These are phyloP conservation scores for Coniochaeta ligniaria DNA, from an alignment of 2,329 filamentous ascomycete species.

Conservation along the genomic window DNA sequence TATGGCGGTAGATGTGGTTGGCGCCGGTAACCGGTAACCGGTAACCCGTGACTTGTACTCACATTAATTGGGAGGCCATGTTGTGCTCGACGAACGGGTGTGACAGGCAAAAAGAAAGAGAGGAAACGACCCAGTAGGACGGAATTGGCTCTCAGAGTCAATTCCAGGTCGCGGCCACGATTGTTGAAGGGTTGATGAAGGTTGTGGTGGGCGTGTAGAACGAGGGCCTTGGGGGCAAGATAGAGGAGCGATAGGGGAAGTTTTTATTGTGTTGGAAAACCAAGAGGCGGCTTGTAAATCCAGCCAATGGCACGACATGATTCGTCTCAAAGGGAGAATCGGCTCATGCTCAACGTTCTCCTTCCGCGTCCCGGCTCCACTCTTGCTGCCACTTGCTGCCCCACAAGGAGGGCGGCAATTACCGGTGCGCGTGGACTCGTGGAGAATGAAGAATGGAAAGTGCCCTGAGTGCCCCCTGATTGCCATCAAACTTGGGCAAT, in stretches of 20 bases:
- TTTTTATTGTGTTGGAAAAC: conserved; percentile 1
- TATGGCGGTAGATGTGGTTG: not conserved
- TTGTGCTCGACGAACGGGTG: conserved; percentile 1
- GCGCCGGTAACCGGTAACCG: not conserved
- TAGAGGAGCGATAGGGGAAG: conserved; percentile 3
- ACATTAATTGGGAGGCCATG: conserved; percentile 1
- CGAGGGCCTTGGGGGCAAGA: not conserved
- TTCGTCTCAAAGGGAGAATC: conserved; percentile 10
- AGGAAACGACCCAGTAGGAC: conserved; percentile 4
- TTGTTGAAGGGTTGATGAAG: conserved; percentile 6
- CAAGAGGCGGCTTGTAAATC: not conserved
- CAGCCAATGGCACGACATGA: conserved; percentile 3
- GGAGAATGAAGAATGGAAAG: too few relatives aligned
- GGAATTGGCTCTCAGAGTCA: conserved; percentile 5
- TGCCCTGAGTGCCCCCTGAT: too few relatives aligned
- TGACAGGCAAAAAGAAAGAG: conserved; percentile 2
- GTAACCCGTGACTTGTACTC: not conserved
- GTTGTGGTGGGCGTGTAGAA: not conserved
- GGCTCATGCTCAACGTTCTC: conserved; percentile 11
- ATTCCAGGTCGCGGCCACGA: conserved; percentile 7
- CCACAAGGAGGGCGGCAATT: not conserved
- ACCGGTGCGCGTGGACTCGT: not conserved
- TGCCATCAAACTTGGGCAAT: not conserved
- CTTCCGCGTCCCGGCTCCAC: conserved; percentile 15
- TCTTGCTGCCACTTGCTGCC: not conserved